These are phyloP conservation scores for Trichoderma asperellum DNA, from an alignment of 2,329 filamentous ascomycete genomes.

Conservation along the genomic window DNA sequence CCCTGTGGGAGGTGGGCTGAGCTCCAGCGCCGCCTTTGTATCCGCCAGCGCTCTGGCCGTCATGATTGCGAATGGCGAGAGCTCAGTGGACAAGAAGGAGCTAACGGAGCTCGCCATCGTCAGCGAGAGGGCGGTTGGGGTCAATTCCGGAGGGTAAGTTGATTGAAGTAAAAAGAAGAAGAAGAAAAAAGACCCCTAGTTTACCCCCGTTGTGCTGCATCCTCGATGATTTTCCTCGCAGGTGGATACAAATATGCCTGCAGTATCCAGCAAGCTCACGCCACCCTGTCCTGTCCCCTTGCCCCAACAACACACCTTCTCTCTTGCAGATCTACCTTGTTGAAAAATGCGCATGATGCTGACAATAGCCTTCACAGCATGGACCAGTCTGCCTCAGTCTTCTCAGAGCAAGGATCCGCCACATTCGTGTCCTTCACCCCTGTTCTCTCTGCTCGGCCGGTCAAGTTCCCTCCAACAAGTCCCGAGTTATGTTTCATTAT, in stretches of 20 bases:
- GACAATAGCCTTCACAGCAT: constrained; percentile 60
- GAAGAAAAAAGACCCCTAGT: neutral
- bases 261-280: neutral
- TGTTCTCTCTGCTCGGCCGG: constrained; percentile 71
- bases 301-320: neutral
- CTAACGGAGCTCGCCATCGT: constrained; percentile 92
- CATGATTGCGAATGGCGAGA: constrained; percentile 80
- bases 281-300: neutral
- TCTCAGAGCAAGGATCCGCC: constrained; percentile 82
- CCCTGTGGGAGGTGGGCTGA: constrained; percentile 87
- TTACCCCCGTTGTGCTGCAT: constrained; percentile 2
- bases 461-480: constrained; percentile 78
- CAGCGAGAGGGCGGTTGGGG: constrained; percentile 89
- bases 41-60: constrained; percentile 88
- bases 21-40: constrained; percentile 91
- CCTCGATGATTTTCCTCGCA: constrained; percentile 25
- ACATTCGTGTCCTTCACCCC: constrained; percentile 91
- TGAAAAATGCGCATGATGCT: constrained; percentile 1
- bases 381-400: constrained; percentile 96
- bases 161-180: neutral
- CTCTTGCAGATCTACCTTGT: neutral
- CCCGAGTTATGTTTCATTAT: constrained; percentile 91
- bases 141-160: constrained; percentile 86
- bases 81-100: constrained; percentile 83
- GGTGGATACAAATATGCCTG: constrained; percentile 16